Percentiles rank a stretch among this genome's conserved stretches.
These are phyloP conservation scores for Cyberlindnera veronae DNA, from an alignment of 805 yeast genomes.

Conservation along the genomic window DNA sequence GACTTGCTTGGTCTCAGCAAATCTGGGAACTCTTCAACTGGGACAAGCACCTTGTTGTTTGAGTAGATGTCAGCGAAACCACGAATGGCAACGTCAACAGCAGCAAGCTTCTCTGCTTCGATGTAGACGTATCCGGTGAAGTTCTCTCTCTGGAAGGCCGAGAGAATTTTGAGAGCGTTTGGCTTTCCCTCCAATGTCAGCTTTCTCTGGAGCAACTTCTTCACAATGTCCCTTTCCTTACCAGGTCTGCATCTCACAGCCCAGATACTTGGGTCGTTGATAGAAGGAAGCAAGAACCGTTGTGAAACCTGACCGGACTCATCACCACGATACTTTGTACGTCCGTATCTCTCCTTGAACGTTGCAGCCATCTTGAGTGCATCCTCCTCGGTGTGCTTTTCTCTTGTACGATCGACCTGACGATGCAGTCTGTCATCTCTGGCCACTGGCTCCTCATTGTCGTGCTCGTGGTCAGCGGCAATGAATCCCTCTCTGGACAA, in stretches of 20 bases:
- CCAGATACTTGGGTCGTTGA: constrained; percentile 94
- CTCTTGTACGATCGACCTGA: constrained; percentile 84
- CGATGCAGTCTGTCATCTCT: constrained; percentile 81
- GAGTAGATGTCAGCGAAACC: constrained; percentile 87
- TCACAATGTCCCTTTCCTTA: constrained; percentile 85
- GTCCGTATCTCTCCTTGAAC: constrained; percentile 87
- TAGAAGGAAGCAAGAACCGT: constrained; percentile 88
- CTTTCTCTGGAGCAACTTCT: constrained; percentile 80
- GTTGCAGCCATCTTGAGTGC: constrained; percentile 93
- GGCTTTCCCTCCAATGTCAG: constrained; percentile 69
- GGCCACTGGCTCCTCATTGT: constrained; percentile 45
- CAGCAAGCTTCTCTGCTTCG: constrained; percentile 91
- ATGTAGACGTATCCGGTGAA: constrained; percentile 89
- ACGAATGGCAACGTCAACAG: constrained; percentile 80
- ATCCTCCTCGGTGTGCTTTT: constrained; percentile 86
- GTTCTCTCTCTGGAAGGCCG: constrained; percentile 92
- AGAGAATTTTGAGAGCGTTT: constrained; percentile 76
- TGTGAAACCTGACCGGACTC: constrained; percentile 86
- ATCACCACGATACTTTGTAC: constrained; percentile 81
- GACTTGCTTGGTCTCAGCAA: constrained; percentile 85
- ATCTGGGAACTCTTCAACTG: constrained; percentile 93
- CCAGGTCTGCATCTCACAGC: constrained; percentile 94
- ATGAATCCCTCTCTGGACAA: constrained; percentile 78
- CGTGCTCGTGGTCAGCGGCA: constrained; percentile 63
- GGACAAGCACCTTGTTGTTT: constrained; percentile 77